Percentiles rank a stretch among this genome's conserved stretches.
These are phyloP conservation scores for Chalara sp. DNA, from an alignment of 2,329 filamentous ascomycete genomes.

Conservation along the genomic window DNA sequence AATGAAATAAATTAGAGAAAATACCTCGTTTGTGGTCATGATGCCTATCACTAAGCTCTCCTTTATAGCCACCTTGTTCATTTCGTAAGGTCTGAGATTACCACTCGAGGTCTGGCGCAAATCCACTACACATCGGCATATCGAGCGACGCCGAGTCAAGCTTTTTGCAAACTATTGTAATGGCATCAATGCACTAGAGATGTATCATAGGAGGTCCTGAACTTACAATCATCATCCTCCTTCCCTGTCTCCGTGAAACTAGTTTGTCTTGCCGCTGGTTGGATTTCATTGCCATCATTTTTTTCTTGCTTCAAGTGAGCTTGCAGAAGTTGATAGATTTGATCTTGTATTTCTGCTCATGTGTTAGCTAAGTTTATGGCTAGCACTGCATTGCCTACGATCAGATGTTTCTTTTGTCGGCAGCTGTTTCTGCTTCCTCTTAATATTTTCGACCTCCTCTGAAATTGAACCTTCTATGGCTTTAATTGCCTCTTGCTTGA, in stretches of 20 bases:
- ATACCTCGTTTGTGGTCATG: too few relatives aligned
- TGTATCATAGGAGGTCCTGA: background rate
- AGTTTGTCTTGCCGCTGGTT: slow-evolving; percentile 17
- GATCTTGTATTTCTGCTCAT: slow-evolving; percentile 5
- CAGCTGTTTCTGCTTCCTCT: background rate
- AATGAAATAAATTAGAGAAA: too few relatives aligned
- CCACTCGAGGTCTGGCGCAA: too few relatives aligned
- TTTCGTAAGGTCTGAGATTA: too few relatives aligned
- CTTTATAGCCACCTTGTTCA: too few relatives aligned
- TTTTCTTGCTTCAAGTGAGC: slow-evolving; percentile 14
- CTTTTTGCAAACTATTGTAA: too few relatives aligned
- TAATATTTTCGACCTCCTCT: slow-evolving; percentile 1
- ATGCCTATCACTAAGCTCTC: too few relatives aligned
- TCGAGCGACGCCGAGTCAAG: too few relatives aligned
- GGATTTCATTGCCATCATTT: slow-evolving; percentile 10
- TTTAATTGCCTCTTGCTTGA: background rate
- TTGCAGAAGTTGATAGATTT: slow-evolving; percentile 10
- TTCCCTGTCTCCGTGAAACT: slow-evolving; percentile 15
- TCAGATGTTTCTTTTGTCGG: background rate
- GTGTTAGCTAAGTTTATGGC: background rate
- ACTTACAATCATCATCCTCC: slow-evolving; percentile 23
- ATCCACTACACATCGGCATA: too few relatives aligned
- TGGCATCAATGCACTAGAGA: too few relatives aligned
- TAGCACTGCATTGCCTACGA: background rate
- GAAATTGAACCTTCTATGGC: background rate